Conservation (phyloP, 2,329 filamentous ascomycete genomes). For the Nakataea oryzae region DNA sequence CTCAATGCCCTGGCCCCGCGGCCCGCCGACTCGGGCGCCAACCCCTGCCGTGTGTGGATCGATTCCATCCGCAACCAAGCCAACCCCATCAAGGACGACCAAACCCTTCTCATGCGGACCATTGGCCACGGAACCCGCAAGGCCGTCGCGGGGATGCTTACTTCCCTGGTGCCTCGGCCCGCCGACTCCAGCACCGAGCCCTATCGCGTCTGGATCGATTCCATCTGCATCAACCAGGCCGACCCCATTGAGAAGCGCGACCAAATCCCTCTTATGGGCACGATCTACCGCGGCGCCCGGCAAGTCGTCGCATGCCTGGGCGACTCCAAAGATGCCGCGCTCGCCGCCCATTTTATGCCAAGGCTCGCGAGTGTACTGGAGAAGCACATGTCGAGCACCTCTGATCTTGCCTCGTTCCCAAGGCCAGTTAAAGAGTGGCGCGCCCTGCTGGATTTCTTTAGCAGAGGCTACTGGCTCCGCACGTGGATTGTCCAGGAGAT, state of each 20-base stretch:
- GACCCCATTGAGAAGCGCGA: slow-evolving; percentile 6
- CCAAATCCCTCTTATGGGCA: slow-evolving; percentile 9
- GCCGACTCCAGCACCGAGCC: background rate
- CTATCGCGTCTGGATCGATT: slow-evolving; percentile 9
- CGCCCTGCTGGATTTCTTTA: background rate
- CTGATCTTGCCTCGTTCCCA: background rate
- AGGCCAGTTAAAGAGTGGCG: background rate
- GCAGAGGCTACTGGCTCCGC: background rate
- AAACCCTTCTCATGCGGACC: slow-evolving; percentile 8
- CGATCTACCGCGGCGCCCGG: slow-evolving; percentile 7
- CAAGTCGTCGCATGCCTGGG: slow-evolving; percentile 5
- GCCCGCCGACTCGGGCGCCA: background rate
- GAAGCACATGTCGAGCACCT: background rate
- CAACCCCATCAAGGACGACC: slow-evolving; percentile 6
- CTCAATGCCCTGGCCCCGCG: background rate
- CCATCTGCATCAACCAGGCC: slow-evolving; percentile 11
- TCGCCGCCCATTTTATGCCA: background rate
- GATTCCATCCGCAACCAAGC: slow-evolving; percentile 12
- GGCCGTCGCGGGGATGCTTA: slow-evolving; percentile 1
- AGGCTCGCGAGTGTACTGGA: background rate
- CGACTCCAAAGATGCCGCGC: background rate
- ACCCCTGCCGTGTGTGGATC: slow-evolving; percentile 6
- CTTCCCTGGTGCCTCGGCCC: background rate
- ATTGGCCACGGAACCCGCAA: slow-evolving; percentile 7
- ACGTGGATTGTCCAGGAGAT: background rate